phyloP scores from a whole-genome alignment of 306 rosid genomes.

The Cicer cuneatum region DNA sequence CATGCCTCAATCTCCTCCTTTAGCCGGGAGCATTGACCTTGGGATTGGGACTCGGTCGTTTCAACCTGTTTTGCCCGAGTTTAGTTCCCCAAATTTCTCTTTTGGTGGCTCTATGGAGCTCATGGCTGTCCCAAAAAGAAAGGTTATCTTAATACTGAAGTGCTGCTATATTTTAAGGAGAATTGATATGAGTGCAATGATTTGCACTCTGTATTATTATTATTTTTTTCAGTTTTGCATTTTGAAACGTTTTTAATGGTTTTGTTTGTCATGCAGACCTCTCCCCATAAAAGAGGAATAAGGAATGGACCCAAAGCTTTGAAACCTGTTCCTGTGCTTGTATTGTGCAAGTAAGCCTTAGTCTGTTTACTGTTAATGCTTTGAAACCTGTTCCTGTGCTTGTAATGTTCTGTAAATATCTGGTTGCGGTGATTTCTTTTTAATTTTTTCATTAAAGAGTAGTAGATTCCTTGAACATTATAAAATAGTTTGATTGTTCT shows the following conservation, averaged over 20 bases:
- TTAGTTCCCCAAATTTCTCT: slow-evolving; percentile 57
- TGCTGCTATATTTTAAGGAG: neutral
- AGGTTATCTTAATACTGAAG: slow-evolving; percentile 45
- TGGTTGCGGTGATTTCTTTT: neutral
- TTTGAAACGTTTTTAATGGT: neutral
- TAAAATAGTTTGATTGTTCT: slow-evolving; percentile 1
- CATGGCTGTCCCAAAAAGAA: slow-evolving; percentile 85
- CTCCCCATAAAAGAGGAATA: slow-evolving; percentile 69
- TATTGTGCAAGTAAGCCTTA: slow-evolving; percentile 72
- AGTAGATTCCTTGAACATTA: slow-evolving; percentile 6
- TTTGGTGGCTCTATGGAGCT: slow-evolving; percentile 80
- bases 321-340: slow-evolving; percentile 77
- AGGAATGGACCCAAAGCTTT: slow-evolving; percentile 88
- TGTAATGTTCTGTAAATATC: slow-evolving; percentile 31
- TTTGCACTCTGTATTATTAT: slow-evolving; percentile 11
- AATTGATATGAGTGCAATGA: neutral
- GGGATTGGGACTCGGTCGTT: slow-evolving; percentile 40
- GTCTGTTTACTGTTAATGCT: slow-evolving; percentile 21
- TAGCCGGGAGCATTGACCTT: slow-evolving; percentile 47
- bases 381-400: too few species aligned
- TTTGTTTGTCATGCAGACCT: slow-evolving; percentile 50
- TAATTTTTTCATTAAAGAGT: neutral
- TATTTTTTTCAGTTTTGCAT: neutral
- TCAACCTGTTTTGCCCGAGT: slow-evolving; percentile 62
- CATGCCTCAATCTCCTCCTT: slow-evolving; percentile 56